phyloP scores from a whole-genome alignment of 2,329 filamentous ascomycete genomes.

The Nemania diffusa region DNA sequence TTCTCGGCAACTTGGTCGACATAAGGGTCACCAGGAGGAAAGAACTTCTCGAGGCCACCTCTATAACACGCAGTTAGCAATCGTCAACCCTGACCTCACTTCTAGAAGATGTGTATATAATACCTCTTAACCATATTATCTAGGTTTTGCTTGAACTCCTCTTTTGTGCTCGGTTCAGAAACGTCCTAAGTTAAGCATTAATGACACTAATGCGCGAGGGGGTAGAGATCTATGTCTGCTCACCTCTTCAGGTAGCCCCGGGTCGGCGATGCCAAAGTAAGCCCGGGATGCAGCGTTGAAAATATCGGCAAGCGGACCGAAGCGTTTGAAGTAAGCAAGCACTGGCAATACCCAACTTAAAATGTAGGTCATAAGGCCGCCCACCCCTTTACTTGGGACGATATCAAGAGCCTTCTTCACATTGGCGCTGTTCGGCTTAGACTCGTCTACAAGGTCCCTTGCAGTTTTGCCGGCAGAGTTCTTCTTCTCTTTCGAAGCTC shows the following conservation, averaged over 20 bases:
- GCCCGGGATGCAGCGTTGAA: constrained; percentile 31
- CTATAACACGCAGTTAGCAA: constrained; percentile 5
- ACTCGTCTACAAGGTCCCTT: constrained; percentile 22
- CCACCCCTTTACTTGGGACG: constrained; percentile 30
- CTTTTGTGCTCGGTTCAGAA: constrained; percentile 23
- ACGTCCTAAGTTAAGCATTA: constrained; percentile 25
- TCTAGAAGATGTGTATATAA: not conserved
- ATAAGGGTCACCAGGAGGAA: constrained; percentile 30
- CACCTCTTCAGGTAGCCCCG: constrained; percentile 24
- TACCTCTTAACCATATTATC: constrained; percentile 22
- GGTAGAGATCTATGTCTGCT: not conserved
- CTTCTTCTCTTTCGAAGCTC: constrained; percentile 34
- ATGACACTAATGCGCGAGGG: not conserved
- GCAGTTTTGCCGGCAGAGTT: constrained; percentile 33
- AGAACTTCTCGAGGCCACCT: constrained; percentile 33
- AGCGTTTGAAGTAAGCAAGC: constrained; percentile 28
- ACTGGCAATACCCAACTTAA: constrained; percentile 31
- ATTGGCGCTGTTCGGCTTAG: constrained; percentile 18
- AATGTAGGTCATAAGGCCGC: constrained; percentile 35
- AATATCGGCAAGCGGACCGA: constrained; percentile 28
- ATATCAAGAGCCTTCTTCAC: constrained; percentile 30
- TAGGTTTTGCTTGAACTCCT: no score
- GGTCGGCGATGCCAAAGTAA: constrained; percentile 12
- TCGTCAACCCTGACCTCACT: not conserved
- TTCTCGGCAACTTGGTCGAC: constrained; percentile 34